These are phyloP conservation scores for Neodidymelliopsis sp. DNA, from an alignment of 2,329 filamentous ascomycete species.

Conservation along the genomic window DNA sequence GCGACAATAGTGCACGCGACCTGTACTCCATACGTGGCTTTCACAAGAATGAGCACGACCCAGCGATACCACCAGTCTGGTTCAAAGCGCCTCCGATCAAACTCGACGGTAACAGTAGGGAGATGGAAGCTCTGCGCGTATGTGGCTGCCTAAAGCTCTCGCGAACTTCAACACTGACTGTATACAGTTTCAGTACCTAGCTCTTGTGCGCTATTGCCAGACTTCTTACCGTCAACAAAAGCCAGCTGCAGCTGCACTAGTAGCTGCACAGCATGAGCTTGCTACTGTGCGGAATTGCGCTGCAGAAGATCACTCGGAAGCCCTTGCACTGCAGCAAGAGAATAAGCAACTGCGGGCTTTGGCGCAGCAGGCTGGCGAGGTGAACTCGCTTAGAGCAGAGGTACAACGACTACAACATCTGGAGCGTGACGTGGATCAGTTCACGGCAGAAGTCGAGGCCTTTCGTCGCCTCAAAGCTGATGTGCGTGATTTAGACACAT, in stretches of 20 bases:
- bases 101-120: slow-evolving; percentile 46
- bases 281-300: slow-evolving; percentile 44
- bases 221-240: slow-evolving; percentile 32
- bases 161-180: slow-evolving; percentile 14
- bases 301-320: slow-evolving; percentile 43
- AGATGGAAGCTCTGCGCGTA: slow-evolving; percentile 55
- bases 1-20: slow-evolving; percentile 45
- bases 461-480: slow-evolving; percentile 26
- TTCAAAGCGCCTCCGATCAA: slow-evolving; percentile 55
- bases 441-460: slow-evolving; percentile 2
- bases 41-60: slow-evolving; percentile 51
- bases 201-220: slow-evolving; percentile 38
- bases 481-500: slow-evolving; percentile 28
- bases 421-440: slow-evolving; percentile 28
- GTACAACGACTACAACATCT: slow-evolving; percentile 27
- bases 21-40: slow-evolving; percentile 58
- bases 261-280: slow-evolving; percentile 33
- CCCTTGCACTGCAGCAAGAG: slow-evolving; percentile 36
- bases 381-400: slow-evolving; percentile 21
- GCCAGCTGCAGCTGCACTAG: slow-evolving; percentile 19
- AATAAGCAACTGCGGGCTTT: slow-evolving; percentile 21
- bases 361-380: slow-evolving; percentile 12
- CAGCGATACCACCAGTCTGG: slow-evolving; percentile 52
- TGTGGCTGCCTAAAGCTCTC: background rate
- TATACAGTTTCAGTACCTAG: slow-evolving; percentile 57